Conservation (phyloP, 176 grass and related monocot species). For the Ensete glaucum region DNA sequence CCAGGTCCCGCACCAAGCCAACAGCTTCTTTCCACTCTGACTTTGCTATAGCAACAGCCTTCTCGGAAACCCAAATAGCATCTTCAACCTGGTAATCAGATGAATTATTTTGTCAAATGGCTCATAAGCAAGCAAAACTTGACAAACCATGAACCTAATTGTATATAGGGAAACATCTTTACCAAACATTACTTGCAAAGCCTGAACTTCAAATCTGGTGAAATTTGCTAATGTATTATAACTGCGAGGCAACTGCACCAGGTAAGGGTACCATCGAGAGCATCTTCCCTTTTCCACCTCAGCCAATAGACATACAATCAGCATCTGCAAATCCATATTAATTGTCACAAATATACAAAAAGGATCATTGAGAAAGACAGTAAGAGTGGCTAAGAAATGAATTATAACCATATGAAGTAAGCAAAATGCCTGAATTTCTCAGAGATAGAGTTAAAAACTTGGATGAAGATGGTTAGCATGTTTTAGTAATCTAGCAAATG, state of each 20-base stretch:
- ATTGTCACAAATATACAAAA: neutral
- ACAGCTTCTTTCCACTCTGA: constrained; percentile 57
- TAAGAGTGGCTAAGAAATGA: neutral
- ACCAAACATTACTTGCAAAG: constrained; percentile 62
- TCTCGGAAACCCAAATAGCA: constrained; percentile 78
- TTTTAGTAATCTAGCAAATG: too few relatives aligned
- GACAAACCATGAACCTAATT: neutral
- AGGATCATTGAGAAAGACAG: neutral
- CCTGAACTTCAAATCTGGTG: constrained; percentile 56
- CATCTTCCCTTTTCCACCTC: constrained; percentile 65
- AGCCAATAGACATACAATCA: constrained; percentile 63
- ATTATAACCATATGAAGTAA: neutral
- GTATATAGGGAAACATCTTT: constrained; percentile 14
- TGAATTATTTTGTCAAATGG: constrained; percentile 8
- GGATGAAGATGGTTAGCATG: too few relatives aligned
- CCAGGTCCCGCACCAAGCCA: constrained; percentile 44
- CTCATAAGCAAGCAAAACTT: neutral
- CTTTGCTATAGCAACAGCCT: constrained; percentile 32
- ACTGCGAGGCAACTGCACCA: constrained; percentile 66
- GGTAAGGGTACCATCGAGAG: constrained; percentile 74
- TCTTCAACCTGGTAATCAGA: constrained; percentile 46
- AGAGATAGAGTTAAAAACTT: too few relatives aligned
- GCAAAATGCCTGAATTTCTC: too few relatives aligned
- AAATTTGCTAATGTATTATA: constrained; percentile 70
- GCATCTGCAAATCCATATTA: constrained; percentile 37